Evolutionary conservation across 371 early-diverging fungal genomes (phyloP).

Genomic region (Lichtheimia corymbifera): DNA sequence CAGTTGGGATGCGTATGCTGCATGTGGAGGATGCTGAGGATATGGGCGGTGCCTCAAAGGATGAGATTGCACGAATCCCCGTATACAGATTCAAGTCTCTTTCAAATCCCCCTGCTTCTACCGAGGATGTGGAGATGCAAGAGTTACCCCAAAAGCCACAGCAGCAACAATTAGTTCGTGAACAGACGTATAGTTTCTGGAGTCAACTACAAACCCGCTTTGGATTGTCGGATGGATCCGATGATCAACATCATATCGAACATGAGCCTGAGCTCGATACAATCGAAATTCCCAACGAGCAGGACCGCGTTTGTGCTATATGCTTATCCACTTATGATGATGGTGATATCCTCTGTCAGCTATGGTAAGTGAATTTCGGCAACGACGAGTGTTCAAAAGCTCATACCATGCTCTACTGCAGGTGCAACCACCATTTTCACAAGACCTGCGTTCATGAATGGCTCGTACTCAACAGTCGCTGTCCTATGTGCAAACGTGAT

Average conservation of each 20-base stretch:
- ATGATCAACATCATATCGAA: slow-evolving; percentile 3
- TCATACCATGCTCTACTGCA: not conserved
- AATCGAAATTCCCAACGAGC: slow-evolving; percentile 41
- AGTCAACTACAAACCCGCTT: slow-evolving; percentile 33
- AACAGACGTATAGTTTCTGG: slow-evolving; percentile 13
- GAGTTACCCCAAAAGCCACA: slow-evolving; percentile 15
- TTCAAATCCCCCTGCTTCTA: slow-evolving; percentile 7
- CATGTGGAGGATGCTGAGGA: slow-evolving; percentile 60
- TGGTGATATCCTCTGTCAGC: slow-evolving; percentile 57
- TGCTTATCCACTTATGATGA: slow-evolving; percentile 69
- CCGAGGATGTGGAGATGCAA: slow-evolving; percentile 14
- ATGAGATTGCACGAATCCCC: slow-evolving; percentile 60
- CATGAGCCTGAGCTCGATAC: slow-evolving; percentile 26
- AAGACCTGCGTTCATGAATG: slow-evolving; percentile 35
- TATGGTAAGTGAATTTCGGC: slow-evolving; percentile 37
- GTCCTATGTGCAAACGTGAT: slow-evolving; percentile 39
- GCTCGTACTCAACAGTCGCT: slow-evolving; percentile 33
- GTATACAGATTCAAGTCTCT: slow-evolving; percentile 39
- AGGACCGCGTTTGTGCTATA: slow-evolving; percentile 63
- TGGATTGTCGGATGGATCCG: slow-evolving; percentile 13
- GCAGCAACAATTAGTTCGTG: not conserved
- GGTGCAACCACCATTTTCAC: slow-evolving; percentile 45
- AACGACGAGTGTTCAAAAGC: too few relatives aligned
- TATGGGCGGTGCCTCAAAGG: slow-evolving; percentile 62
- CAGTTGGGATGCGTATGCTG: slow-evolving; percentile 59